A percentile compares a stretch with the other conserved stretches of the same genome.
These are phyloP conservation scores for Lepraria neglecta DNA, from an alignment of 495 filamentous ascomycete species.

Conservation along the genomic window DNA sequence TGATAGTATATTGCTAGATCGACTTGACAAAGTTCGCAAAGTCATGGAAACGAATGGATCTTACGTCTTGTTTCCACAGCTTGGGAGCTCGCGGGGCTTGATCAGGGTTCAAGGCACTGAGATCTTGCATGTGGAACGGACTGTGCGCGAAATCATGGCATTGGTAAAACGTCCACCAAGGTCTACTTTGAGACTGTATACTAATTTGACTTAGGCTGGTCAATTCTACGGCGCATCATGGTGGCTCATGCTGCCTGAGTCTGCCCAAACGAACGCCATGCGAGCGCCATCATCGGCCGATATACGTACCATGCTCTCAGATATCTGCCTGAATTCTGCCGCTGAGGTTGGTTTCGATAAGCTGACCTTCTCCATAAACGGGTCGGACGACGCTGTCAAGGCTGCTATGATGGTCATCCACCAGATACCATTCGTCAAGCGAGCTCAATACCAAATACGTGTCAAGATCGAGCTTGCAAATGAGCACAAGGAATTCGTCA, in stretches of 20 bases:
- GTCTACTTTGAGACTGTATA: conserved; percentile 6
- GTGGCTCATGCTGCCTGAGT: conserved; percentile 79
- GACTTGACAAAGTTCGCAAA: conserved; percentile 92
- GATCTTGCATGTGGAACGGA: conserved; percentile 86
- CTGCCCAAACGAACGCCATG: conserved; percentile 46
- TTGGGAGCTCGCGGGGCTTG: conserved; percentile 70
- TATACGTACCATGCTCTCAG: conserved; percentile 81
- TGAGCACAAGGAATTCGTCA: conserved; percentile 99
- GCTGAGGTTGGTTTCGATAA: conserved; percentile 93
- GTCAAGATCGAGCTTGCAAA: conserved; percentile 98
- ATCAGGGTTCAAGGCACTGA: conserved; percentile 90
- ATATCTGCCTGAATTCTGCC: conserved; percentile 93
- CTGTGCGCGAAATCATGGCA: conserved; percentile 89
- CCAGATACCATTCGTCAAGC: conserved; percentile 80
- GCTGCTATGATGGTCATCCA: conserved; percentile 87
- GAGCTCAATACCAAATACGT: conserved; percentile 82
- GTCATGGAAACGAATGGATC: conserved; percentile 96
- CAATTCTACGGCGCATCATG: conserved; percentile 98
- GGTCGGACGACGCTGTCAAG: conserved; percentile 92
- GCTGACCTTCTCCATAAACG: conserved; percentile 85
- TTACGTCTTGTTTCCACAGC: conserved; percentile 79
- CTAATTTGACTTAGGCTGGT: conserved; percentile 57
- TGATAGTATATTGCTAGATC: conserved; percentile 83
- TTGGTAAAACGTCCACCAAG: conserved; percentile 50
- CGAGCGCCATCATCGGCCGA: conserved; percentile 69